Conservation (phyloP, 2,329 filamentous ascomycete genomes). For the Fusarium proliferatum region DNA sequence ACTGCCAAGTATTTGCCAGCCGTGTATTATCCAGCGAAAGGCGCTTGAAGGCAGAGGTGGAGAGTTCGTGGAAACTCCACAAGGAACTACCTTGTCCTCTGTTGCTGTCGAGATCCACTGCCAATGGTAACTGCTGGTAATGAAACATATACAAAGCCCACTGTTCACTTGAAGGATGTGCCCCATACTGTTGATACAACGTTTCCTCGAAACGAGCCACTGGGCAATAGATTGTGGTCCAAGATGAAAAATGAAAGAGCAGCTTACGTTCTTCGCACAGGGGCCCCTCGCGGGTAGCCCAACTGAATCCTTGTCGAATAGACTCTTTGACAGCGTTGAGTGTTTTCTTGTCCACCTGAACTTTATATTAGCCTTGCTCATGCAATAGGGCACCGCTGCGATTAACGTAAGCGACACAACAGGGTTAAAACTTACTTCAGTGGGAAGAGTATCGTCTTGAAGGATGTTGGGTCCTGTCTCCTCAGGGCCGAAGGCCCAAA, state of each 20-base stretch:
- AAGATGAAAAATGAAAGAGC: slow-evolving; percentile 6
- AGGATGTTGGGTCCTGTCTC: slow-evolving; percentile 95
- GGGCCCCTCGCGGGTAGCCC: slow-evolving; percentile 94
- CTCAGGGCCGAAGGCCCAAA: slow-evolving; percentile 98
- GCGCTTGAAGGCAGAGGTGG: slow-evolving; percentile 35
- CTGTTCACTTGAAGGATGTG: slow-evolving; percentile 35
- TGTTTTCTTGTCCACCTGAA: slow-evolving; percentile 87
- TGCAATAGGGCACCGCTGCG: slow-evolving; percentile 4
- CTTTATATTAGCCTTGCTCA: slow-evolving; percentile 9
- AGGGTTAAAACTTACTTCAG: slow-evolving; percentile 68
- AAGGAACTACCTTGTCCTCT: slow-evolving; percentile 31
- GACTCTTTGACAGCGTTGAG: slow-evolving; percentile 89
- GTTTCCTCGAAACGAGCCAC: slow-evolving; percentile 4
- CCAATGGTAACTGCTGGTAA: slow-evolving; percentile 21
- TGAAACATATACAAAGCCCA: slow-evolving; percentile 18
- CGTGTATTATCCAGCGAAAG: slow-evolving; percentile 22
- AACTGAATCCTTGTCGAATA: slow-evolving; percentile 95
- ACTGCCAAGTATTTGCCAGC: slow-evolving; percentile 29
- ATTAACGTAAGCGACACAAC: background rate
- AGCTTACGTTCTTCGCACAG: slow-evolving; percentile 95
- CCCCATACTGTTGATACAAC: slow-evolving; percentile 9
- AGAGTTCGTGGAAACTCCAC: slow-evolving; percentile 35
- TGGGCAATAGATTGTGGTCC: slow-evolving; percentile 7
- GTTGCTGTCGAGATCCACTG: slow-evolving; percentile 32
- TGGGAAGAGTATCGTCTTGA: slow-evolving; percentile 94